Evolutionary conservation across 139 green algal genomes (phyloP), one percentile per base, ranked within the genome.

Genomic region (Ettlia oleoabundans): DNA sequence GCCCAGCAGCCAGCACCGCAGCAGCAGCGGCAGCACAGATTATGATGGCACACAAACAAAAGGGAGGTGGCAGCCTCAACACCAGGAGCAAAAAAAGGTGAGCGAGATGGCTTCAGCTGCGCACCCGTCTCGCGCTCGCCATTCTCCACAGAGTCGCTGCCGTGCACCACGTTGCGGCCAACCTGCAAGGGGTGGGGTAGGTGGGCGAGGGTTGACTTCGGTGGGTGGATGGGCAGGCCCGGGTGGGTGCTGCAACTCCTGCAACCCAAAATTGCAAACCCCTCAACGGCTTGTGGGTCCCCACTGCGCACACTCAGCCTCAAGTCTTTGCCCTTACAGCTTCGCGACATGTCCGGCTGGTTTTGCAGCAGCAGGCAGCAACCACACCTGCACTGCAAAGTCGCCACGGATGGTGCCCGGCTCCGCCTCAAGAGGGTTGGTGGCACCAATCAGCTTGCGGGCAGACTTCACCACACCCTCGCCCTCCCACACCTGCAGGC

Each of bases 81-180:
- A 32, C 32, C 26, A 37, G 24, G 24, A 67, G 21, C 40, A 61
- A 38, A 40, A 22, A 3, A 21, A 24, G 26, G 5, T 55, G 0
- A n/a, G n/a, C 68, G 3, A 26, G 1, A 32, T 9, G 37, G 69
- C 43, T 8, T 9, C 41, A 42, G 9, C 47, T 0, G 19, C 81
- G 47, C 69, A 89, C 93, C 93, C 51, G 93, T 94, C 89, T 99
- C 96, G 9, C 94, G 88, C 89, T 98, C 91, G 37, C 94, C 96
- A 84, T 98, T 98, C 83, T 98, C 96, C 6, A 90, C 88, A 53
- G 82, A 92, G 88, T 98, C 96, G 38, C 87, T 95, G 72, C 96
- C 96, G 82, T 99, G 96, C 53, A 99, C 92, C 13, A 99, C 93
- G 85, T 99, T 99, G 77, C 96, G 89, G 41, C 97, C 97, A 21